Conservation (phyloP, 371 early-diverging fungal species). For the Gilbertella persicaria region DNA sequence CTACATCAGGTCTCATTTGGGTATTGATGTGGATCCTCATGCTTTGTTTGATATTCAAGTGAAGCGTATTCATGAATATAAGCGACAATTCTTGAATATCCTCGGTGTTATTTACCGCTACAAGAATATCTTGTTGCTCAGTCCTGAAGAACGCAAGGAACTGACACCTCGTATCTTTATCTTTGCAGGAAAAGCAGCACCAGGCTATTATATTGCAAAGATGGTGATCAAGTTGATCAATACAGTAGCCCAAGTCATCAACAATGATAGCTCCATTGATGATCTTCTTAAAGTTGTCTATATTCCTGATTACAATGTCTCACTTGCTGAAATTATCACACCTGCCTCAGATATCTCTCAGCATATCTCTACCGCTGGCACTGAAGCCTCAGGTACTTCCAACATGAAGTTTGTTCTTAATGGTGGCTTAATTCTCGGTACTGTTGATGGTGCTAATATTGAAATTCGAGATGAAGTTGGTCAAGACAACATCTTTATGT, state of each 20-base stretch:
- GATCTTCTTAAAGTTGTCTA: conserved; percentile 90
- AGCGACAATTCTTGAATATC: conserved; percentile 97
- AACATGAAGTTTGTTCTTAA: conserved; percentile 98
- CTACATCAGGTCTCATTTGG: conserved; percentile 67
- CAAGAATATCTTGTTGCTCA: conserved; percentile 71
- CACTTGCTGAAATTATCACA: conserved; percentile 86
- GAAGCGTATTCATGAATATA: conserved; percentile 96
- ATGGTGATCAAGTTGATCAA: conserved; percentile 95
- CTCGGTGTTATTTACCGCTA: conserved; percentile 89
- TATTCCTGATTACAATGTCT: conserved; percentile 93
- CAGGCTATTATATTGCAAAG: conserved; percentile 96
- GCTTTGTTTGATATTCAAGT: conserved; percentile 94
- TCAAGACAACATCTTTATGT: conserved; percentile 91
- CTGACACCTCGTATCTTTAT: conserved; percentile 80
- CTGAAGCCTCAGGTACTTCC: conserved; percentile 94
- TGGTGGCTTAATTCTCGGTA: conserved; percentile 90
- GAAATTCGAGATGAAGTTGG: conserved; percentile 95
- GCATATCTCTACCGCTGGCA: conserved; percentile 92
- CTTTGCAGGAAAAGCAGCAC: conserved; percentile 86
- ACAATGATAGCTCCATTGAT: conserved; percentile 75
- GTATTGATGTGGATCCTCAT: conserved; percentile 74
- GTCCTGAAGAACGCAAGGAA: conserved; percentile 58
- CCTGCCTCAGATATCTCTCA: conserved; percentile 95
- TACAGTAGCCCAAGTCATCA: conserved; percentile 83
- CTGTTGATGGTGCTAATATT: conserved; percentile 91